phyloP scores from a whole-genome alignment of 2,329 filamentous ascomycete genomes.

The Boeremia exigua region DNA sequence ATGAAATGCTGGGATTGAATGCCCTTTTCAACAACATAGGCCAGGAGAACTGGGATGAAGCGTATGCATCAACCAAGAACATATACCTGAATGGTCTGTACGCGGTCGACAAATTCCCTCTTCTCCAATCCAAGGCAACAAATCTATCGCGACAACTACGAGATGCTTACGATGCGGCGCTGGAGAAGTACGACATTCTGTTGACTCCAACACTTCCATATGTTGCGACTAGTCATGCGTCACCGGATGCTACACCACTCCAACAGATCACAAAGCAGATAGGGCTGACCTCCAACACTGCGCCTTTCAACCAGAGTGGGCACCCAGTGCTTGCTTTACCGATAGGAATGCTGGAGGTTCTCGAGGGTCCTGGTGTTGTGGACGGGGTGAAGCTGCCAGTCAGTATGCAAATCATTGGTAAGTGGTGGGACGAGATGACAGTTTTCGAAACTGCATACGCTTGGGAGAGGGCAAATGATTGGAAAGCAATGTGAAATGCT shows the following conservation, averaged over 20 bases:
- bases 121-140: conserved; percentile 57
- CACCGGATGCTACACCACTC: conserved; percentile 48
- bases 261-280: conserved; percentile 59
- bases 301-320: conserved; percentile 63
- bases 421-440: conserved; percentile 58
- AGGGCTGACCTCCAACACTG: conserved; percentile 63
- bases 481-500: conserved; percentile 38
- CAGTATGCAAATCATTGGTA: conserved; percentile 63
- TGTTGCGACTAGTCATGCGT: conserved; percentile 10
- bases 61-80: conserved; percentile 61
- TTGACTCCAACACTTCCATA: conserved; percentile 55
- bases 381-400: conserved; percentile 53
- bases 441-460: conserved; percentile 55
- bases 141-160: conserved; percentile 56
- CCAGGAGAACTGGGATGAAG: conserved; percentile 56
- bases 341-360: conserved; percentile 46
- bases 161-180: conserved; percentile 54
- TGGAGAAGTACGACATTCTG: conserved; percentile 54
- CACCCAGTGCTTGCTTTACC: conserved; percentile 62
- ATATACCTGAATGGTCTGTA: conserved; percentile 61
- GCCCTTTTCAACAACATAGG: conserved; percentile 12
- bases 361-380: conserved; percentile 44
- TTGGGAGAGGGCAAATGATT: conserved; percentile 57
- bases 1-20: conserved; percentile 60
- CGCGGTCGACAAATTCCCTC: conserved; percentile 53